Conservation (phyloP, 2,329 filamentous ascomycete genomes). For the Lasiodiplodia theobromae region DNA sequence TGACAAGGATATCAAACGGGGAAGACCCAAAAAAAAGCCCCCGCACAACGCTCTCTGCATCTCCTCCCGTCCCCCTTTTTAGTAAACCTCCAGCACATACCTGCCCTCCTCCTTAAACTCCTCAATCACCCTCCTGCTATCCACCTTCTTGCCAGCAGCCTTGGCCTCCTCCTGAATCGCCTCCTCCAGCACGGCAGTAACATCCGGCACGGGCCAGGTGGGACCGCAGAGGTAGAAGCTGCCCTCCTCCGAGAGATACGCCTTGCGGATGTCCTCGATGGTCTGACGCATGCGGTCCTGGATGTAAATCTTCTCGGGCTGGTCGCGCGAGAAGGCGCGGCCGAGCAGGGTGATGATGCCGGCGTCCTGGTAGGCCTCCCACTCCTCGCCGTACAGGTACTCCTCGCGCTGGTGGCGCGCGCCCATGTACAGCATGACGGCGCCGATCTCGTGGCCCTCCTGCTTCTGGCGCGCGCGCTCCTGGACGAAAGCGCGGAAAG, state of each 20-base stretch:
- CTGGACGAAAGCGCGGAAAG: conserved; percentile 99
- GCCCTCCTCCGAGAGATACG: conserved; percentile 86
- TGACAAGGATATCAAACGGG: too few species aligned
- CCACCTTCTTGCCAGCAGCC: conserved; percentile 71
- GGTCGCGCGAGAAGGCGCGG: conserved; percentile 93
- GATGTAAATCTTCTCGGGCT: conserved; percentile 99
- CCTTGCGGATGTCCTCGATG: conserved; percentile 79
- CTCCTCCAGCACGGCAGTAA: conserved; percentile 92
- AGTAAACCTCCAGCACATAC: conserved; percentile 98
- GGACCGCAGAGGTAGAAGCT: conserved; percentile 97
- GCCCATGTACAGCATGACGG: conserved; percentile 94
- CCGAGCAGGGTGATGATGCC: conserved; percentile 95
- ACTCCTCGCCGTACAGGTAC: conserved; percentile 98
- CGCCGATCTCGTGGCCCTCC: conserved; percentile 93
- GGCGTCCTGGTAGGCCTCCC: conserved; percentile 96
- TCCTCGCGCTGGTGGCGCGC: conserved; percentile 97
- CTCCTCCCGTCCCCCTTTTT: conserved; percentile 41
- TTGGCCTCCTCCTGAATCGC: conserved; percentile 79
- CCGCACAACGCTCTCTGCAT: not conserved
- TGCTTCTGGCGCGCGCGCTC: conserved; percentile 98
- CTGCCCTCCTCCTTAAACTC: conserved; percentile 91
- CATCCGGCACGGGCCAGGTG: conserved; percentile 97
- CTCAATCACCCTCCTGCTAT: conserved; percentile 91
- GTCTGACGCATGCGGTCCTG: conserved; percentile 97
- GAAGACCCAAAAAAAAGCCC: not conserved